Conservation (phyloP, 768 basidiomycete genomes). For the Xanthoconium stramineum region DNA sequence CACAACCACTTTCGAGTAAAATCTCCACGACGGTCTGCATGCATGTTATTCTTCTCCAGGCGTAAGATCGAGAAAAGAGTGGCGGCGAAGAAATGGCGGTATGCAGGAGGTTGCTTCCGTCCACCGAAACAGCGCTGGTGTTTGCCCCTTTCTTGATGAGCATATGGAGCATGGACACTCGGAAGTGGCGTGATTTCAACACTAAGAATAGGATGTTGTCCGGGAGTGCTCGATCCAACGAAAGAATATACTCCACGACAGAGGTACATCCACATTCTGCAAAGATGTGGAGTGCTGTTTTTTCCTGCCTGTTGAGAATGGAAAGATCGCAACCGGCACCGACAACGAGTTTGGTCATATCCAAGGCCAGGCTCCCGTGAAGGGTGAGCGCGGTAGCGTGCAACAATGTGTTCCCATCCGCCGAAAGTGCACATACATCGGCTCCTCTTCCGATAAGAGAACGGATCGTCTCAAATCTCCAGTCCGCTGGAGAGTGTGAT, state of each 20-base stretch:
- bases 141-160: not conserved
- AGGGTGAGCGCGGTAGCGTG: not conserved
- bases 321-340: not conserved
- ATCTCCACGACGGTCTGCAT: not conserved
- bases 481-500: not conserved
- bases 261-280: not conserved
- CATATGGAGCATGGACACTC: not conserved
- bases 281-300: not conserved
- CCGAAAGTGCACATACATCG: not conserved
- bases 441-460: not conserved
- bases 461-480: not conserved
- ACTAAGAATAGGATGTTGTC: conserved; percentile 3
- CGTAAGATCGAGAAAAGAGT: too few species aligned
- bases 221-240: not conserved
- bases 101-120: conserved; percentile 3
- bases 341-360: not conserved
- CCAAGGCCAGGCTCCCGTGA: not conserved
- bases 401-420: not conserved
- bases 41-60: too few species aligned
- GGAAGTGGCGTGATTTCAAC: not conserved
- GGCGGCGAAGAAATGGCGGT: not conserved
- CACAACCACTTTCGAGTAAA: conserved; percentile 3
- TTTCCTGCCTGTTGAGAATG: not conserved
- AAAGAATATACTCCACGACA: not conserved
- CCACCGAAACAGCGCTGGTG: too few species aligned